phyloP scores from a whole-genome alignment of 1,284 basidiomycete species.

The Ganoderma meredithae region DNA sequence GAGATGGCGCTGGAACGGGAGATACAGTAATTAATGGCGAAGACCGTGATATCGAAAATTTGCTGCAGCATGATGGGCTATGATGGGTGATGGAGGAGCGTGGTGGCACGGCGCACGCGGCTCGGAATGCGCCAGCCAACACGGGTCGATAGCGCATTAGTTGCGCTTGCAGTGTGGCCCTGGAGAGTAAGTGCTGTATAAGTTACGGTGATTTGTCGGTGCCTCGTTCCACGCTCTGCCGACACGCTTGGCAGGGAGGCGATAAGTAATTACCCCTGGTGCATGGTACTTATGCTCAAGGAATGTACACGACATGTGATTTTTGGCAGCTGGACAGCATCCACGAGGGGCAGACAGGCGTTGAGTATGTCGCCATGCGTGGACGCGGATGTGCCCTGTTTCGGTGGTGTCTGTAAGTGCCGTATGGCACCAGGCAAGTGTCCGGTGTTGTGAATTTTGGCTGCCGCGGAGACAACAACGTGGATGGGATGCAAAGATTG shows the following conservation, averaged over 20 bases:
- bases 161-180: no score
- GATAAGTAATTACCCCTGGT: not conserved
- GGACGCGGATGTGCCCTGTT: not conserved
- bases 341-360: not conserved
- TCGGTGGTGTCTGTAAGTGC: not conserved
- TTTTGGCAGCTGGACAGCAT: not conserved
- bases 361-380: constrained; percentile 2
- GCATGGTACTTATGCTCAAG: no score
- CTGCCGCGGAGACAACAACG: not conserved
- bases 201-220: not conserved
- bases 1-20: not conserved
- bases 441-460: not conserved
- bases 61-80: no score
- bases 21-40: not conserved
- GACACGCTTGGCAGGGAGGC: not conserved
- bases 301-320: not conserved
- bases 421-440: not conserved
- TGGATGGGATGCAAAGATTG: not conserved
- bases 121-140: not conserved
- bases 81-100: no score
- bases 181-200: no score
- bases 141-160: not conserved
- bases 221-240: not conserved
- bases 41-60: no score
- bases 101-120: no score